Evolutionary conservation across 2,329 filamentous ascomycete genomes (phyloP), one percentile per base, ranked within the genome.

Genomic region (Blumeriella jaapii): DNA sequence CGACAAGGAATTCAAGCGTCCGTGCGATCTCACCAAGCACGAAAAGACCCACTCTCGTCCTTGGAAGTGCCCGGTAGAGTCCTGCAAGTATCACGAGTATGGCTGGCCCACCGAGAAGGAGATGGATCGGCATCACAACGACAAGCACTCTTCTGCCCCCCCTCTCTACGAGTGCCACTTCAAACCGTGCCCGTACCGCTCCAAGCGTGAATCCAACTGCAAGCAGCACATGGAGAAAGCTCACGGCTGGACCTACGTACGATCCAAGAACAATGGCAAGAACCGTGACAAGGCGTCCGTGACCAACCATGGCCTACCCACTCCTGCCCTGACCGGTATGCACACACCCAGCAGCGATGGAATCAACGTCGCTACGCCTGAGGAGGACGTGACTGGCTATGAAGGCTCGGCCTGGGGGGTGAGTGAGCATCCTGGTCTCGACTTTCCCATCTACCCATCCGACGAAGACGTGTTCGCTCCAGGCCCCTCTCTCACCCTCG

Each of bases 221-320:
- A 95, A 95, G 59, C 89, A 95, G 60, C 87, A 96, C 62, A 95
- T 95, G 87, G 89, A 96, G 65, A 95, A 95, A 61, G 81, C 84
- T 1, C 87, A 96, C 53, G 78, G 79, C 39, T 94, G 84, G 81
- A 68, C 69, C n/a, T 95, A 95, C 50, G 71, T 87, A 36, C 82
- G 89, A 46, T 89, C 85, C 40, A 95, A 95, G 71, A 87, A 81
- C 59, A 94, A 93, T 54, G 82, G 82, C 56, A 83, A 81, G 62
- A 54, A 55, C 36, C 51, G 50, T 27, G 54, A 54, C 34, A 38
- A 59, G 56, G 48, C 61, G 64, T 36, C 41, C 14, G 17, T 26
- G 14, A 36, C 38, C 10, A 41, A 39, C 13, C 45, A 39, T 25
- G 50, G 50, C 49, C 61, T 80, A 36, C 71, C 71, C 1, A 76